Evolutionary conservation across 768 basidiomycete species (phyloP).

Genomic region (Boletus subcaerulescens): DNA sequence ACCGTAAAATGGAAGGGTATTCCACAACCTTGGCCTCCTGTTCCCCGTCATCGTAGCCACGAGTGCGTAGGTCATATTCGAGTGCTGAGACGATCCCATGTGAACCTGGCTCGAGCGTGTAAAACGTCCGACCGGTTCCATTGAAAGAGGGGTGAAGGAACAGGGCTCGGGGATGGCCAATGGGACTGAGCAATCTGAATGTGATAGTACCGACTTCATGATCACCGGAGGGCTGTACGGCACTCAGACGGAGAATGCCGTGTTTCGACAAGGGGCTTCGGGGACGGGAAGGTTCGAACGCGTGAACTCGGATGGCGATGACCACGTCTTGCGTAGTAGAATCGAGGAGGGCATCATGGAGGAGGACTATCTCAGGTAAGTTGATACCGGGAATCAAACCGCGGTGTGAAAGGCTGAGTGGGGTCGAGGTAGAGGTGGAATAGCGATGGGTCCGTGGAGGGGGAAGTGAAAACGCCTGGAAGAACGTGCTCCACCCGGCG

Average conservation of each 20-base stretch:
- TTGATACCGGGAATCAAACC: constrained; percentile 3
- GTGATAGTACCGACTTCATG: constrained; percentile 5
- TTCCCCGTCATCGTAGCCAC: too few relatives aligned
- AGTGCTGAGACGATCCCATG: constrained; percentile 1
- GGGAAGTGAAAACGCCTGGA: constrained; percentile 17
- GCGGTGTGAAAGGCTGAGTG: constrained; percentile 10
- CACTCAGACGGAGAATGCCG: constrained; percentile 10
- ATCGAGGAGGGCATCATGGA: constrained; percentile 11
- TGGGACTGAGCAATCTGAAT: background rate
- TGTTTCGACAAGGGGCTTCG: background rate
- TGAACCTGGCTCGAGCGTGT: background rate
- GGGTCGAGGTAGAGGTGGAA: background rate
- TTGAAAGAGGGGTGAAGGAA: constrained; percentile 8
- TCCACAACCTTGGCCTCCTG: too few relatives aligned
- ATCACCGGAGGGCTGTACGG: background rate
- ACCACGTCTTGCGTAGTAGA: constrained; percentile 6
- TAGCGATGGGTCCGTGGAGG: background rate
- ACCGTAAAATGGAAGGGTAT: too few relatives aligned
- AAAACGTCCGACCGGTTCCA: constrained; percentile 11
- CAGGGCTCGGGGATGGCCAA: background rate
- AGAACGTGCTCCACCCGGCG: constrained; percentile 1
- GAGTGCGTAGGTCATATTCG: constrained; percentile 4
- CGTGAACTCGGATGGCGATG: constrained; percentile 5
- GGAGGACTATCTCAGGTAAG: background rate
- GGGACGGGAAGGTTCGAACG: background rate